These are phyloP conservation scores for Kandelia obovata DNA, from an alignment of 345 rosid genomes.

Conservation along the genomic window DNA sequence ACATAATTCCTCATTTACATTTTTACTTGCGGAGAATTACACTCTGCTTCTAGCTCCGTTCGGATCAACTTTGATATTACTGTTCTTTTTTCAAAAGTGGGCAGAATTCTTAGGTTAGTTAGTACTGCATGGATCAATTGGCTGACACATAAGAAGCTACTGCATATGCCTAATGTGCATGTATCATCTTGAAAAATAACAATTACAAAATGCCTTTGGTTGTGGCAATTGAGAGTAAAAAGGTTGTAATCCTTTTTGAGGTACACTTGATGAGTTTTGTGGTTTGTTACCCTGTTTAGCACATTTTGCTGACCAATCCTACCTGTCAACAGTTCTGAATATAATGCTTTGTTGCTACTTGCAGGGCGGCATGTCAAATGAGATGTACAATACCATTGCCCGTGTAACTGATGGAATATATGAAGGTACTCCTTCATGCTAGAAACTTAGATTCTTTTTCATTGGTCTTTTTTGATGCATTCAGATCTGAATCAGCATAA, in stretches of 20 bases:
- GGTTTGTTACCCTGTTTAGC: neutral
- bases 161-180: neutral
- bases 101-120: no score
- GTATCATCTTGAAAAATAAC: neutral
- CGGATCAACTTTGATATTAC: no score
- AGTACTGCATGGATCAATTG: no score
- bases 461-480: neutral
- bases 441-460: constrained; percentile 1
- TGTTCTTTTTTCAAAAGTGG: no score
- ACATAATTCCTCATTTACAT: no score
- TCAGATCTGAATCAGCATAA: constrained; percentile 1
- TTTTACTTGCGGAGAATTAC: no score
- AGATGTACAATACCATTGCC: constrained; percentile 81
- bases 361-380: constrained; percentile 99
- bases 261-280: neutral
- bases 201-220: neutral
- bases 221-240: neutral
- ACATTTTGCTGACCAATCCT: neutral
- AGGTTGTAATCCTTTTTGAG: neutral
- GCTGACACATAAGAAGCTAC: neutral
- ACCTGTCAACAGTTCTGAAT: constrained; percentile 8
- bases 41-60: no score
- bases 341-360: constrained; percentile 4
- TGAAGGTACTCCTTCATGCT: constrained; percentile 53
- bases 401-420: constrained; percentile 96